phyloP scores from a whole-genome alignment of 2,329 filamentous ascomycete genomes.

The Fonsecaea pedrosoi region DNA sequence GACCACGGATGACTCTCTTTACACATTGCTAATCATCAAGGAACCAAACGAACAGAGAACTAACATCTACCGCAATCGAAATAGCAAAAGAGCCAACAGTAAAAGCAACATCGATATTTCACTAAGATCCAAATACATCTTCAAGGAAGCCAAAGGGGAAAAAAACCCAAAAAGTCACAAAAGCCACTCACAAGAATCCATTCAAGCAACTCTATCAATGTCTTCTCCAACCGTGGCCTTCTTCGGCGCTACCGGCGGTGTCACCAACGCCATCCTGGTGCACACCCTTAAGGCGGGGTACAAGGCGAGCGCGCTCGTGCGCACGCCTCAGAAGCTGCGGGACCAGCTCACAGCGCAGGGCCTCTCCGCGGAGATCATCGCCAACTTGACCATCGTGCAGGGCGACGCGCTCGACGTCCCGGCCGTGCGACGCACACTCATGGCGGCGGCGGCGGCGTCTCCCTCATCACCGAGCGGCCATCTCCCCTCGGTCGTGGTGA shows the following conservation, averaged over 20 bases:
- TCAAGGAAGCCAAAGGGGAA: background rate
- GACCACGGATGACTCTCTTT: background rate
- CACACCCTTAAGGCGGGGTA: conserved; percentile 54
- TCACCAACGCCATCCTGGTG: conserved; percentile 53
- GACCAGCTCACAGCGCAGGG: conserved; percentile 50
- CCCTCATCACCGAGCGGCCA: conserved; percentile 12
- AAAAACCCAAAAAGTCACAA: background rate
- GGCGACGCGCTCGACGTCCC: conserved; percentile 55
- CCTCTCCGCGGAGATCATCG: conserved; percentile 46
- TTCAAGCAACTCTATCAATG: background rate
- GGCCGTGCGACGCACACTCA: conserved; percentile 50
- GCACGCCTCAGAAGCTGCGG: conserved; percentile 58
- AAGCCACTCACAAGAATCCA: too few species aligned
- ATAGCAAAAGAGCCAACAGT: background rate
- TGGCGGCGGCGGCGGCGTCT: conserved; percentile 38
- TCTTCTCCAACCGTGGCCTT: conserved; percentile 53
- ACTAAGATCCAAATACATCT: background rate
- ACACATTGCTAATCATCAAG: background rate
- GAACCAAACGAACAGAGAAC: background rate
- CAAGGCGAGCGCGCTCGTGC: conserved; percentile 54
- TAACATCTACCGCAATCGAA: background rate
- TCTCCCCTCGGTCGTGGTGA: conserved; percentile 53
- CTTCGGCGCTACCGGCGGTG: conserved; percentile 61
- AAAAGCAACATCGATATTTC: background rate
- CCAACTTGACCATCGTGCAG: conserved; percentile 56